A percentile compares a stretch with the other conserved stretches of the same genome.
Evolutionary conservation across 345 rosid genomes (phyloP).

Genomic region (Camelina neglecta): DNA sequence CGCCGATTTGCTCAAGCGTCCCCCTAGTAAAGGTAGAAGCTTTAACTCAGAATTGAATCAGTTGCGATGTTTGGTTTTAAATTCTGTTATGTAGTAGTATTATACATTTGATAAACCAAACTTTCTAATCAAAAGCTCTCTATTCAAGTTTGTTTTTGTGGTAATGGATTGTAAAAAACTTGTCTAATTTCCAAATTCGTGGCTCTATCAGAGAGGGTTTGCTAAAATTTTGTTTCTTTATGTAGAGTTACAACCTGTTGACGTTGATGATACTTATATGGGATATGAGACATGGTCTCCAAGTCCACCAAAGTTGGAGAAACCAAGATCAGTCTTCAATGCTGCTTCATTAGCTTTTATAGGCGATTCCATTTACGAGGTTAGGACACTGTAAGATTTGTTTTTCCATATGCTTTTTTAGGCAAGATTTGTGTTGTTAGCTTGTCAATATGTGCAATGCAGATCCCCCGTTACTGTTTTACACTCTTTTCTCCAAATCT

Average conservation of each 20-base stretch:
- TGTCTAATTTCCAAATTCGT: not conserved
- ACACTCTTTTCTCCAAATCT: not conserved
- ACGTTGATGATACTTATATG: slow-evolving; percentile 38
- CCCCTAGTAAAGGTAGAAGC: slow-evolving; percentile 51
- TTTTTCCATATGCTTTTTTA: not conserved
- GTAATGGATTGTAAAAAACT: slow-evolving; percentile 3
- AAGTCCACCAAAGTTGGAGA: slow-evolving; percentile 43
- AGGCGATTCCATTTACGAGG: slow-evolving; percentile 91
- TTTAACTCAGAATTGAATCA: not conserved
- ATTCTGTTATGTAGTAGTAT: not conserved
- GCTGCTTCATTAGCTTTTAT: slow-evolving; percentile 46
- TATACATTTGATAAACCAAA: not conserved
- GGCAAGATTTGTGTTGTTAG: not conserved
- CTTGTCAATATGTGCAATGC: not conserved
- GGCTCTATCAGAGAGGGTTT: not conserved
- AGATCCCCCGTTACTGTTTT: not conserved
- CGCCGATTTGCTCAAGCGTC: slow-evolving; percentile 71
- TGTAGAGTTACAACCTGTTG: slow-evolving; percentile 34
- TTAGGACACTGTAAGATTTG: slow-evolving; percentile 28
- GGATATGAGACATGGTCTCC: slow-evolving; percentile 49
- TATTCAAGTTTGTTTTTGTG: not conserved
- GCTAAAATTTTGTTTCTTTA: not conserved
- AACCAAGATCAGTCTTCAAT: slow-evolving; percentile 44
- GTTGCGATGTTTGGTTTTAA: not conserved
- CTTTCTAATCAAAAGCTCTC: not conserved